Conservation (phyloP, 176 grass and related monocot genomes). For the Alloteropsis semialata region DNA sequence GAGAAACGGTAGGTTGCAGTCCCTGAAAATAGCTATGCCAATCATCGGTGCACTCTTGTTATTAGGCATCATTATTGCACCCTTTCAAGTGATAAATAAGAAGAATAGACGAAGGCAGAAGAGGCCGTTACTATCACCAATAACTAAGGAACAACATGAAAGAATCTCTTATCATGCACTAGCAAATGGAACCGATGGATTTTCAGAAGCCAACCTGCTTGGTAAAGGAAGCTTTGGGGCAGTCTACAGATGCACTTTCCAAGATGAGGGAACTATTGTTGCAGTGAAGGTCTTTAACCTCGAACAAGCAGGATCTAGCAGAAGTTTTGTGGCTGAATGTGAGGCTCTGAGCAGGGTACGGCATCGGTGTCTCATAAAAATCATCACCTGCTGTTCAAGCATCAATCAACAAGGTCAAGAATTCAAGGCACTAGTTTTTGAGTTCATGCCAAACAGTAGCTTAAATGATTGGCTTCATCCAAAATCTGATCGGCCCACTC, state of each 20-base stretch:
- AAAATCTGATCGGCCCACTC: neutral
- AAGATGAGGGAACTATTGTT: neutral
- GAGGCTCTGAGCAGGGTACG: constrained; percentile 15
- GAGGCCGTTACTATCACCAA: neutral
- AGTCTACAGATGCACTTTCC: constrained; percentile 20
- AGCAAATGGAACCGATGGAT: constrained; percentile 13
- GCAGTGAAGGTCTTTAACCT: constrained; percentile 40
- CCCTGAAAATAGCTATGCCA: neutral
- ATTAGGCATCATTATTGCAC: neutral
- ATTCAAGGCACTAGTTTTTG: constrained; percentile 39
- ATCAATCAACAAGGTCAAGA: constrained; percentile 31
- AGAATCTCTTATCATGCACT: constrained; percentile 16
- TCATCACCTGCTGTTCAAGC: constrained; percentile 35
- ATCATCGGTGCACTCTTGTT: neutral
- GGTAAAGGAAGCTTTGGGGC: constrained; percentile 16
- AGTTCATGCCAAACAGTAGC: constrained; percentile 22
- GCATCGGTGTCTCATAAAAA: constrained; percentile 34
- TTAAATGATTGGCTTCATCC: constrained; percentile 42
- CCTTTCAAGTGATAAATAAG: neutral
- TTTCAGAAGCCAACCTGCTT: constrained; percentile 12
- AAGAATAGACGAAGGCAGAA: neutral
- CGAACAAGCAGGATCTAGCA: neutral
- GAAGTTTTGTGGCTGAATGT: constrained; percentile 38
- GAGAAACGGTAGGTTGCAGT: neutral
- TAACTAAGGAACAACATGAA: neutral